These are phyloP conservation scores for Clavaria fumosa DNA, from an alignment of 768 basidiomycete genomes.

Conservation along the genomic window DNA sequence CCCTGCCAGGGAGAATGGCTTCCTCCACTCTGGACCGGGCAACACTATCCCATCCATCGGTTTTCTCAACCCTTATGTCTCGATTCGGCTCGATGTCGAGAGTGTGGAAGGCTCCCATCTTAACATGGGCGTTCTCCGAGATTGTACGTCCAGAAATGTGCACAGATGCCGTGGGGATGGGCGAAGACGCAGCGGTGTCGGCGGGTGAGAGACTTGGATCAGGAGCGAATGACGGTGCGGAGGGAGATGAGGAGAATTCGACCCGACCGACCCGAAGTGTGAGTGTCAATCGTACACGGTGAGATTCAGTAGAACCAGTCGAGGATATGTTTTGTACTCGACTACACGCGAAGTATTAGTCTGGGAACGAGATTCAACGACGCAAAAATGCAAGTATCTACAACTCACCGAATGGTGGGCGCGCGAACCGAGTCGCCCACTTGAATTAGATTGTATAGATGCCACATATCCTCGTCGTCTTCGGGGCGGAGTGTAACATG, in stretches of 20 bases:
- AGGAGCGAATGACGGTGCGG: constrained; percentile 29
- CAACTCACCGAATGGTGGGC: constrained; percentile 57
- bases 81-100: constrained; percentile 86
- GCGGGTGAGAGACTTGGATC: constrained; percentile 24
- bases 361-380: background rate
- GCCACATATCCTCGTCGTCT: constrained; percentile 99
- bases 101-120: constrained; percentile 88
- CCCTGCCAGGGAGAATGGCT: constrained; percentile 81
- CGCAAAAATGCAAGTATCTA: background rate
- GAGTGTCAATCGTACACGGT: constrained; percentile 70
- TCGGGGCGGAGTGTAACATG: constrained; percentile 91
- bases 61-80: constrained; percentile 80
- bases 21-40: constrained; percentile 72
- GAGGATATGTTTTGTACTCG: constrained; percentile 81
- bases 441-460: constrained; percentile 93
- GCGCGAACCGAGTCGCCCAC: constrained; percentile 79
- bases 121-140: constrained; percentile 78
- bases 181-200: constrained; percentile 22
- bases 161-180: constrained; percentile 37
- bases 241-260: constrained; percentile 68
- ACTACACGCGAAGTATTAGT: too few species aligned
- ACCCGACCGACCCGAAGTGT: constrained; percentile 70
- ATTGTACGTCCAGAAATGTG: constrained; percentile 81
- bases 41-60: constrained; percentile 84
- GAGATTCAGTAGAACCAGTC: constrained; percentile 90